Conservation (phyloP, 768 basidiomycete species). For the Auricularia cornea region DNA sequence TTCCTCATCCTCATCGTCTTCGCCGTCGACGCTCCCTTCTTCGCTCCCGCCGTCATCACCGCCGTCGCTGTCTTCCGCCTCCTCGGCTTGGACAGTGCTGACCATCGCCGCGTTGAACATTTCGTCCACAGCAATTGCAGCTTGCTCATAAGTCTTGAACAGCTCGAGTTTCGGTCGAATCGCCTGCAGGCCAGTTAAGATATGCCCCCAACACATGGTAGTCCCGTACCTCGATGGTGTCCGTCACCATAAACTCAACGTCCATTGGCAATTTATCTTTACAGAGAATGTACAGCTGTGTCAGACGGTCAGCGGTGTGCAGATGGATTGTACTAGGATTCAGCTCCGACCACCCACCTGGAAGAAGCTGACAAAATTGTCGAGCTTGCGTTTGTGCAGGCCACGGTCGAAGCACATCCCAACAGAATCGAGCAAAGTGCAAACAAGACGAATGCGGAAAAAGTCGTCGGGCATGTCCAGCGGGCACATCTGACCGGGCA, state of each 20-base stretch:
- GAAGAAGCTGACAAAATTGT: conserved; percentile 87
- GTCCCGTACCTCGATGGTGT: conserved; percentile 74
- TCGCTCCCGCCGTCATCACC: conserved; percentile 18
- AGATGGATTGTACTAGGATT: too few species aligned
- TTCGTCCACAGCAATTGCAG: conserved; percentile 82
- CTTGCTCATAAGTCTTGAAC: conserved; percentile 74
- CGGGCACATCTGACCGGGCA: conserved; percentile 63
- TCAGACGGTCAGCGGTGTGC: too few species aligned
- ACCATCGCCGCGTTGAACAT: conserved; percentile 68
- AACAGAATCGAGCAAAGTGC: conserved; percentile 88
- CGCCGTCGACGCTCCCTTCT: conserved; percentile 31
- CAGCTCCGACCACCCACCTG: conserved; percentile 72
- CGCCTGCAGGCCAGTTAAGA: conserved; percentile 38
- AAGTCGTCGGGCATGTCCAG: conserved; percentile 94
- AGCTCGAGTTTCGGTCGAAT: conserved; percentile 73
- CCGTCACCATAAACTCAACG: conserved; percentile 92
- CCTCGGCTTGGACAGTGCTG: conserved; percentile 42
- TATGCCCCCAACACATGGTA: conserved; percentile 1
- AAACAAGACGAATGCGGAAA: conserved; percentile 87
- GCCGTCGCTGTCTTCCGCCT: conserved; percentile 28
- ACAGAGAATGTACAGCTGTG: conserved; percentile 73
- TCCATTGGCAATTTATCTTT: conserved; percentile 93
- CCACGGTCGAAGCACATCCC: conserved; percentile 98
- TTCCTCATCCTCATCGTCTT: conserved; percentile 58
- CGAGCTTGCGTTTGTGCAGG: conserved; percentile 84